Base-by-base conservation (phyloP, 2,329 filamentous ascomycete genomes). In the Verticillium tricorpus region DNA sequence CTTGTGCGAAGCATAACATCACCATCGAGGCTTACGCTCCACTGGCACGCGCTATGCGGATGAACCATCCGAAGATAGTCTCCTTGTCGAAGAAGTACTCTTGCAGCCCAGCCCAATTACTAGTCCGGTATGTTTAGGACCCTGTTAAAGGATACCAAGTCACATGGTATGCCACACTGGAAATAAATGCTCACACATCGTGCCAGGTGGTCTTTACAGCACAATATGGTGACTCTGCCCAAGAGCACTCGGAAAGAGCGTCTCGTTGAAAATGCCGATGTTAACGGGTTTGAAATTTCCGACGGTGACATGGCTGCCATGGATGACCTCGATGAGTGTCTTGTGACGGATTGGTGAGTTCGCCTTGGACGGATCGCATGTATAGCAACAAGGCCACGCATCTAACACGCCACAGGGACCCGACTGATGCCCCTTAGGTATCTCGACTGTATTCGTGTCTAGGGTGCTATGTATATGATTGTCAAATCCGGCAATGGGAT, bases 11-110 rank as follows among this genome's bases (percentile, higher is more conserved):
- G 63, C 78, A 93, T 65, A 77, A 79, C 40, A 93, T 95, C 62
- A 76, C 88, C 0, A 82, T 95, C 1, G 87, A 95, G 74, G 91
- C 92, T 0, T 96, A 95, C 67, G 90, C 90, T 7, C 92, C 92
- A 6, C 82, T 95, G 2, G 91, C 87, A 3, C 82, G 89, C 58
- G 90, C 85, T 0, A 79, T 89, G 74, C 81, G 89, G 19, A 89
- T 95, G 82, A 82, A 80, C 57, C 85, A 95, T 67, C 84, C 85
- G 0, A 83, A 79, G 2, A 84, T 95, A 65, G 73, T 82, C 2
- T 73, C 79, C 15, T 71, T 95, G 31, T 81, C 89, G 3, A 81
- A 83, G 69, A 89, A 90, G 72, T 91, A 95, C 74, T 75, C 73
- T 0, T 91, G 88, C 71, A 88, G 87, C 0, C 84, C 88, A 1